Percentiles rank a stretch among this genome's conserved stretches.
Conservation (phyloP, 2,329 filamentous ascomycete species). For the Colletotrichum zoysiae region DNA sequence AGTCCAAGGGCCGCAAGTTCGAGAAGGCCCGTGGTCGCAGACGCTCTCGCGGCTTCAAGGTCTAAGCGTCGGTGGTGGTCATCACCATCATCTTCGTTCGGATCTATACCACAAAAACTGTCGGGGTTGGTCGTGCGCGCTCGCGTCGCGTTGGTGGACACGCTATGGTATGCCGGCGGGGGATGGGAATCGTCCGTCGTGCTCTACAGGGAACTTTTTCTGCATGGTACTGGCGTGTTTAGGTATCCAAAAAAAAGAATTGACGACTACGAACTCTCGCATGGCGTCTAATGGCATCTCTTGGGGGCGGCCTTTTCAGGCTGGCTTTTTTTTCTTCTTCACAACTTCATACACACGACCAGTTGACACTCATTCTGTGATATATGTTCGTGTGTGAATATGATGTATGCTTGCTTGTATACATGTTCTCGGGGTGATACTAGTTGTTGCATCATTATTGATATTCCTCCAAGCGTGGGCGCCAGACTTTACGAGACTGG, state of each 20-base stretch:
- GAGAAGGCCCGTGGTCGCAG: constrained; percentile 99
- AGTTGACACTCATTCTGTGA: constrained; percentile 7
- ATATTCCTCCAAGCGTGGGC: too few relatives aligned
- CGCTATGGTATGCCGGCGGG: constrained; percentile 25
- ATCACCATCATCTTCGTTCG: constrained; percentile 9
- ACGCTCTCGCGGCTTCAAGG: constrained; percentile 99
- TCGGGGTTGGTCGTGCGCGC: constrained; percentile 30
- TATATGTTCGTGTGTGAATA: background rate
- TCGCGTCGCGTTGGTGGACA: constrained; percentile 29
- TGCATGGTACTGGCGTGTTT: constrained; percentile 62
- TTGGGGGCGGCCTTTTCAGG: constrained; percentile 15
- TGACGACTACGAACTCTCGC: constrained; percentile 38
- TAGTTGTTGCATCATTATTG: background rate
- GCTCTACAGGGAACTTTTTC: constrained; percentile 52
- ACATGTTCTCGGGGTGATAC: background rate
- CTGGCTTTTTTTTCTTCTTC: constrained; percentile 14
- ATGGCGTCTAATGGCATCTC: constrained; percentile 38
- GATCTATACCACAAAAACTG: constrained; percentile 18
- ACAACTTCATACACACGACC: constrained; percentile 1
- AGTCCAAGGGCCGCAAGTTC: constrained; percentile 99
- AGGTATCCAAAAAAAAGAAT: constrained; percentile 52
- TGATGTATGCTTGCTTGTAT: background rate
- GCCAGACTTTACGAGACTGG: background rate
- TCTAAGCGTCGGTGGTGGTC: constrained; percentile 71
- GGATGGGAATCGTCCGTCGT: constrained; percentile 18